Conservation (phyloP, 495 filamentous ascomycete genomes). For the Penicillium canescens region DNA sequence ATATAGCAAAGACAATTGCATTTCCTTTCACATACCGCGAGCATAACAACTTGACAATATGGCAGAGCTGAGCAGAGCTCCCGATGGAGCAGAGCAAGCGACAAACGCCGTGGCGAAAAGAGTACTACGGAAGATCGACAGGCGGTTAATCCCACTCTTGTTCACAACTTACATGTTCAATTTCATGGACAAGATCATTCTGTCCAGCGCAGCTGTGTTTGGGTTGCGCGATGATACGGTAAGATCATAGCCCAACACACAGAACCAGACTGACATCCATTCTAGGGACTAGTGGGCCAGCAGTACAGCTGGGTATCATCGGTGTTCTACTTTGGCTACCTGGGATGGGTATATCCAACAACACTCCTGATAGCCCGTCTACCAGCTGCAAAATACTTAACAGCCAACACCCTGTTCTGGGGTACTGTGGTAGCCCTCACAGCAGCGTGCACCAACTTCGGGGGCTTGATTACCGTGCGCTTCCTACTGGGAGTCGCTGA, state of each 20-base stretch:
- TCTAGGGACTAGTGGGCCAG: constrained; percentile 44
- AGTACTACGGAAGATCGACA: constrained; percentile 49
- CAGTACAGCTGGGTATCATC: constrained; percentile 61
- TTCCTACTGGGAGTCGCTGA: constrained; percentile 54
- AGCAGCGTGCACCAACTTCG: constrained; percentile 37
- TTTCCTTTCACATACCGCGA: not conserved
- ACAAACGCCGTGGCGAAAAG: constrained; percentile 13
- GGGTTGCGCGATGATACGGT: constrained; percentile 45
- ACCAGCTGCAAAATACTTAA: constrained; percentile 55
- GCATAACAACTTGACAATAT: not conserved
- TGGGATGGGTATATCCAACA: constrained; percentile 38
- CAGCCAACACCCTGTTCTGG: constrained; percentile 56
- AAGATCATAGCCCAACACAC: not conserved
- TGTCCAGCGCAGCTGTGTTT: constrained; percentile 56
- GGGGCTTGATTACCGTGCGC: constrained; percentile 37
- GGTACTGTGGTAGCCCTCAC: constrained; percentile 55
- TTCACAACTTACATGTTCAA: constrained; percentile 41
- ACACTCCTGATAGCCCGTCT: constrained; percentile 55
- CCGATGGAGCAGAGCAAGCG: constrained; percentile 9
- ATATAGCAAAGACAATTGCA: not conserved
- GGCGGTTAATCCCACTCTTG: constrained; percentile 44
- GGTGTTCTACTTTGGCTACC: constrained; percentile 63
- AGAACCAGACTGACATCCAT: constrained; percentile 20
- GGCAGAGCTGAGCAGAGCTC: constrained; percentile 3
- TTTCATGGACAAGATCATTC: constrained; percentile 56